Evolutionary conservation across 139 green algal species (phyloP), one percentile per base, ranked within the genome.

Genomic region (Chlamydomonas applanata): DNA sequence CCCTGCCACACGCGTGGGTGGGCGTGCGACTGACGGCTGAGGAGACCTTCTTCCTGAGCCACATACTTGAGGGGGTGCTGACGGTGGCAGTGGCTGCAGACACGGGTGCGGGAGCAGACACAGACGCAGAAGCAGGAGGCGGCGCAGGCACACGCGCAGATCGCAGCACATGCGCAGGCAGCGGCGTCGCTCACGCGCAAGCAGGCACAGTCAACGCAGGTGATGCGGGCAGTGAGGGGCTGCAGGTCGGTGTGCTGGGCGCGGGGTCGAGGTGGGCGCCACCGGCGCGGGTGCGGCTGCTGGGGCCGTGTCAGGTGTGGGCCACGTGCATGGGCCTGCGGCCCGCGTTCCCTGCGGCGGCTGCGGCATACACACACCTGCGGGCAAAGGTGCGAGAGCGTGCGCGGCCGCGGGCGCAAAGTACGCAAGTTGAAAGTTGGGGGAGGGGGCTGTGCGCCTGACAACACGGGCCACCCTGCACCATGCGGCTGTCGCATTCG

Each of bases 291-390:
- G 60, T 72, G 20, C 25, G 25, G n/a, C 69, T 78, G 70, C 9
- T 72, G 7, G 27, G 57, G 3, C 13, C 13, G 27, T 71, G 83
- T 77, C 69, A 22, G 0, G 44, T 86, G 46, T 86, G 81, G 81
- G 25, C 54, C 5, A 63, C 69, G 0, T 79, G 60, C 30, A 9
- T 44, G 0, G n/a, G 27, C 35, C 63, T 81, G 2, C 76, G 82
- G 2, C 32, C 30, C 53, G 70, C 35, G 30, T 91, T 91, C 64
- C 56, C 69, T 3, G 62, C 64, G 0, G 79, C 69, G 2, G 86
- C 85, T 57, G 86, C 54, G 0, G 86, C 79, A 0, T 91, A 91
- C 82, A 78, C 87, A 44, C 86, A 91, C 82, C 73, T 87, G 16
- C 79, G 85, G 25, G 59, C 52, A 60, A 88, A 89, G 79, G 81